A percentile compares a stretch with the other conserved stretches of the same genome.
phyloP scores from a whole-genome alignment of 768 basidiomycete genomes.

The Udeniomyces megalosporus region DNA sequence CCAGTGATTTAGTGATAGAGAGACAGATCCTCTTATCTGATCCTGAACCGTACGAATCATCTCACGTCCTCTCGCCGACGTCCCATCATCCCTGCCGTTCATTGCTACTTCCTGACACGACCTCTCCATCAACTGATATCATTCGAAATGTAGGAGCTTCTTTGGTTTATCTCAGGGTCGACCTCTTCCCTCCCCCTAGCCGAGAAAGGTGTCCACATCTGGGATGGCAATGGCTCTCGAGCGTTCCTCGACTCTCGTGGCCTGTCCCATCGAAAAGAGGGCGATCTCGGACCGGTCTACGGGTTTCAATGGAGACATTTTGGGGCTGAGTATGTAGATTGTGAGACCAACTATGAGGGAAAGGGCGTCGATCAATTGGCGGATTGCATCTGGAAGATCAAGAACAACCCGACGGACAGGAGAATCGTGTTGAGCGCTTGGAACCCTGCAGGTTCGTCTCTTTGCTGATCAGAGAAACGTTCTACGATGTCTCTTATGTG shows the following conservation, averaged over 20 bases:
- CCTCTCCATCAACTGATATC: neutral
- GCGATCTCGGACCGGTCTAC: slow-evolving; percentile 92
- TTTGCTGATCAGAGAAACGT: neutral
- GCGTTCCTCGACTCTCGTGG: slow-evolving; percentile 74
- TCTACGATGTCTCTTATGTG: neutral
- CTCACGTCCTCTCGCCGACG: neutral
- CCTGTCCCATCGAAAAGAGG: slow-evolving; percentile 64
- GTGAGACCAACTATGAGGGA: slow-evolving; percentile 43
- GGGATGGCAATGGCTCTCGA: slow-evolving; percentile 89
- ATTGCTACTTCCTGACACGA: neutral
- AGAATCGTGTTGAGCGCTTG: slow-evolving; percentile 90
- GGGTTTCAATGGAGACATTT: slow-evolving; percentile 96
- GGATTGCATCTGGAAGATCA: slow-evolving; percentile 83
- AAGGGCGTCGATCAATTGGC: slow-evolving; percentile 81
- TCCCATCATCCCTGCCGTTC: neutral
- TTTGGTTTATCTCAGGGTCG: slow-evolving; percentile 79
- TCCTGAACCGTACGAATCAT: too few species aligned
- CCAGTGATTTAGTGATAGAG: too few species aligned
- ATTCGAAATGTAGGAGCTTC: slow-evolving; percentile 41
- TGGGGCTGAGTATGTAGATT: slow-evolving; percentile 53
- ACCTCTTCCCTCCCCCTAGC: slow-evolving; percentile 66
- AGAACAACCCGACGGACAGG: slow-evolving; percentile 78
- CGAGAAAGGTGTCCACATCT: slow-evolving; percentile 77
- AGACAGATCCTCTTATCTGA: neutral
- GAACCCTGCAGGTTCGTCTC: slow-evolving; percentile 75